Conservation (phyloP, 768 basidiomycete species). For the Kwoniella newhampshirensis region DNA sequence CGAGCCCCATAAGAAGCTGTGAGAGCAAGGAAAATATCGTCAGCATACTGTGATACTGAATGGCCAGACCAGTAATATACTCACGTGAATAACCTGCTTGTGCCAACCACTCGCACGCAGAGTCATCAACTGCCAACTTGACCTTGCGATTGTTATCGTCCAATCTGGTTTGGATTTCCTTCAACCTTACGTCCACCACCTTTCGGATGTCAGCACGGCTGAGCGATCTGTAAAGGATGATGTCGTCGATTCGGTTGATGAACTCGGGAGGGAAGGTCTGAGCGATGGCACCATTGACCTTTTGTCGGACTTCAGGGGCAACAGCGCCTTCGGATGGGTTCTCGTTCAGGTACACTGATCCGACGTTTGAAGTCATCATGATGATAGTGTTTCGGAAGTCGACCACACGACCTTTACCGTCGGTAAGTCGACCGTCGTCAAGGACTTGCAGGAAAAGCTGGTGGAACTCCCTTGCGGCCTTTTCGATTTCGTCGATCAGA, state of each 20-base stretch:
- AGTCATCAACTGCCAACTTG: slow-evolving; percentile 70
- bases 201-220: slow-evolving; percentile 71
- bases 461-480: slow-evolving; percentile 56
- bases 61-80: slow-evolving; percentile 5
- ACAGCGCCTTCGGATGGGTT: slow-evolving; percentile 52
- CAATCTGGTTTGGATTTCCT: slow-evolving; percentile 80
- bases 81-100: slow-evolving; percentile 51
- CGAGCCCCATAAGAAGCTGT: slow-evolving; percentile 77
- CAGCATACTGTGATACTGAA: slow-evolving; percentile 3
- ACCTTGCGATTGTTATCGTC: slow-evolving; percentile 70
- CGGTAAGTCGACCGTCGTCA: slow-evolving; percentile 56
- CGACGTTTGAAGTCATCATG: slow-evolving; percentile 56
- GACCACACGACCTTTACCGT: slow-evolving; percentile 54
- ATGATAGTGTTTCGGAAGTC: slow-evolving; percentile 55
- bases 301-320: slow-evolving; percentile 44
- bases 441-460: slow-evolving; percentile 56
- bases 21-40: slow-evolving; percentile 1
- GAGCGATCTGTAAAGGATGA: slow-evolving; percentile 68
- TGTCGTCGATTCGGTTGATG: slow-evolving; percentile 54
- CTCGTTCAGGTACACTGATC: slow-evolving; percentile 55
- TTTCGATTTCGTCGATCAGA: slow-evolving; percentile 56
- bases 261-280: slow-evolving; percentile 56
- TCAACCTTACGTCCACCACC: slow-evolving; percentile 85
- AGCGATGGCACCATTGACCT: slow-evolving; percentile 54
- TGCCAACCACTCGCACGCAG: slow-evolving; percentile 61